Percentiles rank a stretch among this genome's conserved stretches.
phyloP scores from a whole-genome alignment of 2,329 filamentous ascomycete genomes.

The Fusarium sterilihyphosum region DNA sequence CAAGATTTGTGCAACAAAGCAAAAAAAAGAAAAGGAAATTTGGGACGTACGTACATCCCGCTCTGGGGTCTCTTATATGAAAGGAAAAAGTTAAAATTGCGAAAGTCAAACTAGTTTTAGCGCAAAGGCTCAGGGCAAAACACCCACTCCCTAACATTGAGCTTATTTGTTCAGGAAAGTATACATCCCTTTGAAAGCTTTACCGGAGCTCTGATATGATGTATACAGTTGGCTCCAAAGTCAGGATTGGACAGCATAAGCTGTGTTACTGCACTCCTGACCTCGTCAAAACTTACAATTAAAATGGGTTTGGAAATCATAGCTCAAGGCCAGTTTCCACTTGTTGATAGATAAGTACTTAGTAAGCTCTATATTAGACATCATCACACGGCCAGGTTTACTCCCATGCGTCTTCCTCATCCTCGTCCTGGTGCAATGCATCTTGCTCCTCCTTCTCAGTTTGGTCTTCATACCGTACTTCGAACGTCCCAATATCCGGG shows the following conservation, averaged over 20 bases:
- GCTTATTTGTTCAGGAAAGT: neutral
- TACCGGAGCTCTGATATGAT: too few relatives aligned
- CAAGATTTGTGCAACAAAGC: neutral
- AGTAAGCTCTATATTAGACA: neutral
- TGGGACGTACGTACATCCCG: accelerated
- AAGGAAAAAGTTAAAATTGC: accelerated
- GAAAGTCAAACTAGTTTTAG: neutral
- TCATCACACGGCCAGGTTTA: accelerated
- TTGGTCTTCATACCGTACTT: neutral
- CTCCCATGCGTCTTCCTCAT: neutral
- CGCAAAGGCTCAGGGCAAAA: neutral
- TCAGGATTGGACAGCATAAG: neutral
- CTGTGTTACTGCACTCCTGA: neutral
- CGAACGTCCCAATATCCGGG: neutral
- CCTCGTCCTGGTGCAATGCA: neutral
- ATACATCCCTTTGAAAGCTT: neutral
- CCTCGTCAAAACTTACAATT: too few relatives aligned
- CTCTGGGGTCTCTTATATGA: neutral
- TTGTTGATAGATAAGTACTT: too few relatives aligned
- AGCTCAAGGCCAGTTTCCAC: too few relatives aligned
- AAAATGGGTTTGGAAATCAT: accelerated
- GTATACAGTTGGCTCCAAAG: too few relatives aligned
- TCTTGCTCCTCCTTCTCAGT: neutral
- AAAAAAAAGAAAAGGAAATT: neutral
- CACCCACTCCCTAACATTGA: neutral